Base-by-base conservation (phyloP, 2,329 filamentous ascomycete genomes). In the Tolypocladium album region DNA sequence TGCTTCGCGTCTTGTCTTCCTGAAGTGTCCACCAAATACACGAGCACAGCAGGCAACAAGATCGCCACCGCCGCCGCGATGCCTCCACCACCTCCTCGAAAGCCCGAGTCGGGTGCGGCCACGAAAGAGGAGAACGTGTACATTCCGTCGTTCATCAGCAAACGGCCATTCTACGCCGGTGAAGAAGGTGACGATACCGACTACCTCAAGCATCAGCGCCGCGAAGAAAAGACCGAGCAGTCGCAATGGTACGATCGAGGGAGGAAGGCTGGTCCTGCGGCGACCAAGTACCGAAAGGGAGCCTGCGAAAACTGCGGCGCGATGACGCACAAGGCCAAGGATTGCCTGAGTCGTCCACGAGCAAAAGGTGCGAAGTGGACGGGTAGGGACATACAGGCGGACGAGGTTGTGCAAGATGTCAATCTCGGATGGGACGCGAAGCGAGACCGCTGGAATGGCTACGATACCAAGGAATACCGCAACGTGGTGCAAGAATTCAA, bases 221-320 rank as follows among this genome's bases (percentile, higher is more conserved):
- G 74, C 45, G 74, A 76, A 45, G 72, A 75, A 57, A 87, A 88
- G 66, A 84, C 87, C 55, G 83, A 87, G 59, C 83, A 88, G 63
- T 87, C 89, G 36, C 88, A 90, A 85, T 96, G 92, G 93, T 96
- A 97, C 76, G 90, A 96, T 62, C 88, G 94, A 52, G 92, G 92
- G 58, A 88, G 89, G 76, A 93, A 90, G 71, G 76, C 84, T 13
- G 92, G 90, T 0, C 90, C 91, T 4, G 92, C 92, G 0, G 92
- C 93, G 57, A 99, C 94, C 65, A 99, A 97, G 71, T 99, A 90
- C 72, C 90, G 95, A 65, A 99, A 97, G 78, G 94, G 95, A 70
- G 93, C 94, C 58, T 99, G 94, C 77, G 93, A 97, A 75, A 99
- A 99, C 76, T 99, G 94, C 77, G 94, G 94, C 68, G 88, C 92